These are phyloP conservation scores for Fragaria iinumae DNA, from an alignment of 306 rosid genomes.

Conservation along the genomic window DNA sequence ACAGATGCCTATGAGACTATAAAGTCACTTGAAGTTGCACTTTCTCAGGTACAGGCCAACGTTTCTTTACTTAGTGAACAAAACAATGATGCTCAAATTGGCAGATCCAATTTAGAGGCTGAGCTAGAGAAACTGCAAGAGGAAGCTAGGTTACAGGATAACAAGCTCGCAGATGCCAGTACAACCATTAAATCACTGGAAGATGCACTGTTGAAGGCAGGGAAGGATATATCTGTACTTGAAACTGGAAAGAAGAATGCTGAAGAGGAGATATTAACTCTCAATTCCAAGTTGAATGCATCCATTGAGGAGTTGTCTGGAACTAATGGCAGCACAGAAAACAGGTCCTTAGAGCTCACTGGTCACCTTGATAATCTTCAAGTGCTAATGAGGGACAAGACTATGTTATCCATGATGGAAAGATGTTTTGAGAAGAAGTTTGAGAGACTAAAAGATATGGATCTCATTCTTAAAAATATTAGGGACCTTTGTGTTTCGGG, in stretches of 20 bases:
- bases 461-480: conserved; percentile 52
- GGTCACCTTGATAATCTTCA: conserved; percentile 66
- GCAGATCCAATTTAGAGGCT: conserved; percentile 55
- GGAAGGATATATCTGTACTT: conserved; percentile 50
- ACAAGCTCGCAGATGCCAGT: conserved; percentile 51
- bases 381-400: conserved; percentile 57
- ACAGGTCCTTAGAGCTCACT: conserved; percentile 53
- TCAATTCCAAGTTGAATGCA: conserved; percentile 65
- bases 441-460: conserved; percentile 58
- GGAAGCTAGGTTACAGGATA: conserved; percentile 50
- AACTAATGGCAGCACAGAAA: conserved; percentile 54
- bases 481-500: conserved; percentile 39
- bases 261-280: conserved; percentile 60
- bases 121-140: conserved; percentile 70
- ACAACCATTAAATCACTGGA: conserved; percentile 55
- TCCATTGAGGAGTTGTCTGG: conserved; percentile 69
- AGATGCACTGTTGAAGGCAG: conserved; percentile 71
- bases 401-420: conserved; percentile 46
- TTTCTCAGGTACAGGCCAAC: conserved; percentile 50
- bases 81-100: conserved; percentile 50
- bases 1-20: conserved; percentile 62
- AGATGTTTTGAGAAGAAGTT: conserved; percentile 59
- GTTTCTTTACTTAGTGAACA: conserved; percentile 56
- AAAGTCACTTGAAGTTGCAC: conserved; percentile 61
- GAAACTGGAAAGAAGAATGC: conserved; percentile 58